Evolutionary conservation across 768 basidiomycete genomes (phyloP).

Genomic region (Mycena filopes): DNA sequence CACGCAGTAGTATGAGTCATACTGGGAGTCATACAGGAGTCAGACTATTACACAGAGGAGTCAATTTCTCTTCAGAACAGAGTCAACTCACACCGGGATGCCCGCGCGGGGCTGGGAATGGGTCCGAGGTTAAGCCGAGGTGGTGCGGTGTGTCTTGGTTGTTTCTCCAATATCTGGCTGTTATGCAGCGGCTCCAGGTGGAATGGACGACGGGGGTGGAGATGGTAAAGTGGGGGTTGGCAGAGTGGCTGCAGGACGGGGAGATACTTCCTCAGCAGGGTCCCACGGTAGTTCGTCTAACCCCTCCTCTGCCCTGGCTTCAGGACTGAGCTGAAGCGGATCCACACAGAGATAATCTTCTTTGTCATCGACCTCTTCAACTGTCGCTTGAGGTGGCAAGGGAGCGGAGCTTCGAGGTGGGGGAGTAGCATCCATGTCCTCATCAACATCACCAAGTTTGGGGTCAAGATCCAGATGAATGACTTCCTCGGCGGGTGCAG

Average conservation of each 20-base stretch:
- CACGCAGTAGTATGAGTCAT: too few species aligned
- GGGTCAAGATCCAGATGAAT: not conserved
- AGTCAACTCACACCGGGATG: too few species aligned
- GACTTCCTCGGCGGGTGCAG: not conserved
- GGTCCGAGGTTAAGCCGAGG: too few species aligned
- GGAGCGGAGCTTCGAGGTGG: too few species aligned
- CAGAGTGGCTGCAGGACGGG: not conserved
- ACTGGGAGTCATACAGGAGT: too few species aligned
- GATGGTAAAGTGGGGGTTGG: not conserved
- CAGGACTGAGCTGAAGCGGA: not conserved
- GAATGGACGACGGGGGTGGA: not conserved
- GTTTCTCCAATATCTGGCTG: too few species aligned
- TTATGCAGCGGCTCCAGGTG: not conserved
- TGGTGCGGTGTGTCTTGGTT: too few species aligned
- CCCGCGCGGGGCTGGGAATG: too few species aligned
- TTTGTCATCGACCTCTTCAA: not conserved
- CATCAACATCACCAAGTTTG: not conserved
- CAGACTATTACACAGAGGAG: too few species aligned
- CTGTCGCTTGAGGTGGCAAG: too few species aligned
- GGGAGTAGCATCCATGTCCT: too few species aligned
- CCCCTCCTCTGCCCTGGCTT: not conserved
- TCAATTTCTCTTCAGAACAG: too few species aligned
- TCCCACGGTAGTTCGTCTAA: not conserved
- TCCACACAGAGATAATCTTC: not conserved
- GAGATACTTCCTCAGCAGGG: not conserved